These are phyloP conservation scores for Aspergillus pseudoviridinutans DNA, from an alignment of 2,329 filamentous ascomycete species.

Conservation along the genomic window DNA sequence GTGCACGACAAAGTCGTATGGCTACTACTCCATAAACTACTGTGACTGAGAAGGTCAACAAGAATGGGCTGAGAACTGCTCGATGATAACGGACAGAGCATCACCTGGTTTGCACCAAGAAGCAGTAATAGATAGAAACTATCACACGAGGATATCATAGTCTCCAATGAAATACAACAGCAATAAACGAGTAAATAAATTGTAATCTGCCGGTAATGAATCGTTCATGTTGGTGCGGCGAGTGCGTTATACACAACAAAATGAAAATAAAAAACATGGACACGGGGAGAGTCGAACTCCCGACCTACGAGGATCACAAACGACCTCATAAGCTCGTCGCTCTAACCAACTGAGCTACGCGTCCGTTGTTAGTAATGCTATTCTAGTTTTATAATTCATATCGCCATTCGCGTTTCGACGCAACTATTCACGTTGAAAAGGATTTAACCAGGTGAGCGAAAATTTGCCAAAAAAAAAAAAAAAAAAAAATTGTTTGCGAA, in stretches of 20 bases:
- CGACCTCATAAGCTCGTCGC: background rate
- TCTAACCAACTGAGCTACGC: background rate
- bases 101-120: background rate
- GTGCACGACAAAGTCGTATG: no score
- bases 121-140: background rate
- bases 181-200: background rate
- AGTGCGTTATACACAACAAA: background rate
- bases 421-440: no score
- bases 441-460: background rate
- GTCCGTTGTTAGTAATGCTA: background rate
- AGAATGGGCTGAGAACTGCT: no score
- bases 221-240: no score
- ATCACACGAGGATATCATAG: background rate
- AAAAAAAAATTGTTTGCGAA: background rate
- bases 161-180: background rate
- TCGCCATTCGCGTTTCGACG: rapidly evolving
- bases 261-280: background rate
- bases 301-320: background rate
- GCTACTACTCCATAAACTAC: no score
- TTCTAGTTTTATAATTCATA: background rate
- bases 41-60: no score
- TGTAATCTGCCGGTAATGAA: background rate
- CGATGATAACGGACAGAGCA: no score
- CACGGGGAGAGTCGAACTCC: background rate
- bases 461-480: background rate